These are phyloP conservation scores for Clarireedia homoeocarpa DNA, from an alignment of 2,329 filamentous ascomycete genomes.

Conservation along the genomic window DNA sequence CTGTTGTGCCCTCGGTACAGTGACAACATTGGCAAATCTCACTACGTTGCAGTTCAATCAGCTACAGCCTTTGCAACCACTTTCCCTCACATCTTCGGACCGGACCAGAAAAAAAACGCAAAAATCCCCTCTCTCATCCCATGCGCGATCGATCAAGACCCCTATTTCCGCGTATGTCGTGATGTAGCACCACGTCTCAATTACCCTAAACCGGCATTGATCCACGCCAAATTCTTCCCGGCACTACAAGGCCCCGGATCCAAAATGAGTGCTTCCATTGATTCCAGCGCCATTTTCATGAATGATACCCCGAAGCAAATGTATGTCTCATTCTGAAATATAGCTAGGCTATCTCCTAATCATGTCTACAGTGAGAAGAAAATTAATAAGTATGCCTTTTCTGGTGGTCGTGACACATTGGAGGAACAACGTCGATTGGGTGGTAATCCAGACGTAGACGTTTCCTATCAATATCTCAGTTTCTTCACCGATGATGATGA, in stretches of 20 bases:
- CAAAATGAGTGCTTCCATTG: conserved; percentile 80
- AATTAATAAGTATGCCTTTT: conserved; percentile 89
- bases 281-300: conserved; percentile 84
- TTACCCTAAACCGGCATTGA: conserved; percentile 74
- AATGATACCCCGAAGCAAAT: conserved; percentile 81
- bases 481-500: conserved; percentile 73
- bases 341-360: too few relatives aligned
- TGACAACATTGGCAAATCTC: conserved; percentile 28
- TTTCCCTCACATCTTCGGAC: conserved; percentile 86
- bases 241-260: conserved; percentile 85
- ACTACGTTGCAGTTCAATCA: conserved; percentile 35
- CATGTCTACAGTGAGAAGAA: conserved; percentile 54
- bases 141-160: conserved; percentile 46
- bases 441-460: conserved; percentile 82
- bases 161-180: conserved; percentile 63
- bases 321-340: too few relatives aligned
- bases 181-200: conserved; percentile 71
- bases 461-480: conserved; percentile 85
- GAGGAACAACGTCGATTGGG: conserved; percentile 77
- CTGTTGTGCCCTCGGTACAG: not conserved
- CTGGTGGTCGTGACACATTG: conserved; percentile 72
- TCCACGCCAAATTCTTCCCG: conserved; percentile 82
- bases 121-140: conserved; percentile 83
- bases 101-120: conserved; percentile 58
- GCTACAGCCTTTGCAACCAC: conserved; percentile 36